Evolutionary conservation across 768 basidiomycete species (phyloP), one percentile per base, ranked within the genome.

Genomic region (Podaxis carcinomalis): DNA sequence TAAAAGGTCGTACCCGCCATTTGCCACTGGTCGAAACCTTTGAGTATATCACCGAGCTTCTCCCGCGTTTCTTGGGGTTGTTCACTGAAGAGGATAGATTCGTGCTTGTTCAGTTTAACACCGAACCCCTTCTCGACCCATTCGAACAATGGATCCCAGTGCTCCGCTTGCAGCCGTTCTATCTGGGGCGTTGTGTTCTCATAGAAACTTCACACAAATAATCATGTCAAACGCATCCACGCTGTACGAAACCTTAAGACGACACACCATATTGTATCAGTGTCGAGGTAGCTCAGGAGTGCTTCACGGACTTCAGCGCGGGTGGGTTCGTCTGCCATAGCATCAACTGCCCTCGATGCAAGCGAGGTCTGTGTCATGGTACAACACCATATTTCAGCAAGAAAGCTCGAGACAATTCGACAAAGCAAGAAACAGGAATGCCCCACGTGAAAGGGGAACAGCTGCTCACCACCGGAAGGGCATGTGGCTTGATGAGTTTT

Each of bases 131-230:
- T 74, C 65, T 80, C 77, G 9, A 86, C 84, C 94, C 95, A 97
- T 4, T 83, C 78, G 35, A 95, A 76, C 27, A 98, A 74, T 1
- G 97, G 96, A 49, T 87, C 83, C 97, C 97, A 99, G 69, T 96
- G 86, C 64, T 84, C 73, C 21, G 83, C 73, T 71, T 98, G 96
- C 52, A 98, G 77, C 40, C 78, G 75, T 51, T 90, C 92, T 37
- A 98, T 80, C 2, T 61, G 59, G 21, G 83, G 80, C 23, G 83
- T 82, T 6, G 94, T 93, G 63, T 86, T 78, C 51, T 91, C 83
- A 69, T 92, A 83, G 67, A 92, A 89, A 76, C 95, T 97, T 69
- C 93, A 95, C 40, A 50, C 10, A 67, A 23, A 55, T 61, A 58
- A 56, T 37, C 36, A 54, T 55, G 61, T 47, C 57, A 42, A 25